These are phyloP conservation scores for Quillaja saponaria DNA, from an alignment of 306 rosid species.

Conservation along the genomic window DNA sequence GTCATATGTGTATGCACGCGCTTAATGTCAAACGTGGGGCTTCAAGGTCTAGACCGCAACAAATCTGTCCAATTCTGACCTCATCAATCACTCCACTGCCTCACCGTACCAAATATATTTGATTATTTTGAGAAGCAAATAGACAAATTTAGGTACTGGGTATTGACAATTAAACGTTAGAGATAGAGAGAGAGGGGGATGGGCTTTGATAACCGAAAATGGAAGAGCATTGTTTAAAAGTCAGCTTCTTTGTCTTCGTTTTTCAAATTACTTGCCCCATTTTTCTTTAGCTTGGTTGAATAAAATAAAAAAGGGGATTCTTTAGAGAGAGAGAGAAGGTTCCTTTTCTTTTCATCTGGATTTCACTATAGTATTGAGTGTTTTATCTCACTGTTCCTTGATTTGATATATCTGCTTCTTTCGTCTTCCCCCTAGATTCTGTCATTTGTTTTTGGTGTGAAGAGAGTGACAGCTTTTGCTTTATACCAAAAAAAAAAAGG, in stretches of 20 bases:
- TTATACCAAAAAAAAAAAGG: background rate
- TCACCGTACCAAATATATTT: background rate
- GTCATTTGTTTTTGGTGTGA: conserved; percentile 36
- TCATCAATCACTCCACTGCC: background rate
- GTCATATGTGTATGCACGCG: background rate
- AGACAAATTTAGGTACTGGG: conserved; percentile 3
- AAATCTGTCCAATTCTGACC: conserved; percentile 2
- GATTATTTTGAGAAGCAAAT: conserved; percentile 6
- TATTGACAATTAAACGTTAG: background rate
- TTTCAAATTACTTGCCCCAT: background rate
- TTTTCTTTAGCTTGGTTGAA: background rate
- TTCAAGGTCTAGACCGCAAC: background rate
- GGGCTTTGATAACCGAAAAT: background rate
- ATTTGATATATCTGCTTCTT: conserved; percentile 18
- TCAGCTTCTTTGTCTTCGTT: background rate
- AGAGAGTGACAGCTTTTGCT: conserved; percentile 32
- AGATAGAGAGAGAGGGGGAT: background rate
- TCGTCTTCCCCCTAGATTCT: conserved; percentile 46
- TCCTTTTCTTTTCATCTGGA: conserved; percentile 27
- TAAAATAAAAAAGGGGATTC: conserved; percentile 7
- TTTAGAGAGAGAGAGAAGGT: conserved; percentile 20
- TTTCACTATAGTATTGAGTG: background rate
- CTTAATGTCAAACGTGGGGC: background rate
- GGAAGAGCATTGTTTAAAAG: background rate
- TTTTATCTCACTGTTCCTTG: conserved; percentile 15